Percentiles rank a stretch among this genome's conserved stretches.
Evolutionary conservation across 1,139 yeast genomes (phyloP).

Genomic region (Hyphopichia fennica): DNA sequence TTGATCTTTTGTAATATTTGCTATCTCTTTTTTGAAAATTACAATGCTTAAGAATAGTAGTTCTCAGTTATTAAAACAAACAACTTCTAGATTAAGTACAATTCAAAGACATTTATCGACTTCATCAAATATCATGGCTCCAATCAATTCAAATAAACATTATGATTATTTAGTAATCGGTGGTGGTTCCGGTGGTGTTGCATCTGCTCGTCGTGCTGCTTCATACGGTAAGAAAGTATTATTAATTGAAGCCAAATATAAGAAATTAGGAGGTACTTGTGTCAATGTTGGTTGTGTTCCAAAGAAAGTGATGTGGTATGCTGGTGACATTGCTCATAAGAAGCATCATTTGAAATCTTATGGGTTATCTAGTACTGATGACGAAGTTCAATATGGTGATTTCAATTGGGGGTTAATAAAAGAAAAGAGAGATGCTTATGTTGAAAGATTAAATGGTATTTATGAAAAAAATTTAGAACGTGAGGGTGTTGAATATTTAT

Average conservation of each 20-base stretch:
- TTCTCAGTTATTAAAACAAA: constrained; percentile 10
- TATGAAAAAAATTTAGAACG: constrained; percentile 82
- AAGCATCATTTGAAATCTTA: constrained; percentile 75
- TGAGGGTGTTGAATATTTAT: constrained; percentile 85
- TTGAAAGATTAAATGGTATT: constrained; percentile 84
- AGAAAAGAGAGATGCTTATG: constrained; percentile 87
- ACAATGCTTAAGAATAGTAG: constrained; percentile 7
- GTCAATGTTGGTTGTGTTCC: constrained; percentile 99
- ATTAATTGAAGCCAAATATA: constrained; percentile 69
- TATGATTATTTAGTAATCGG: constrained; percentile 94
- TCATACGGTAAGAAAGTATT: constrained; percentile 87
- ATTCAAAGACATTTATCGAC: constrained; percentile 28
- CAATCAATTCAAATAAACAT: constrained; percentile 48
- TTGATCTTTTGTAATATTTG: too few species aligned
- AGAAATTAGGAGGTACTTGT: constrained; percentile 91
- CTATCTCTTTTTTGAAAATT: background rate
- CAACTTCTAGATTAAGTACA: constrained; percentile 16
- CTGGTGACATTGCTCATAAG: constrained; percentile 81
- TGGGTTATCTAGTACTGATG: constrained; percentile 65
- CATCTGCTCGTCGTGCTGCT: constrained; percentile 96
- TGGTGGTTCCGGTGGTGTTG: constrained; percentile 99
- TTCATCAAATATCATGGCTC: constrained; percentile 46
- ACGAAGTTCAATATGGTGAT: constrained; percentile 49
- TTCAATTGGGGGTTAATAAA: constrained; percentile 85
- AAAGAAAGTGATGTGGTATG: constrained; percentile 98